Evolutionary conservation across 2,329 filamentous ascomycete genomes (phyloP), one percentile per base, ranked within the genome.

Genomic region (Thermothelomyces thermophilus): DNA sequence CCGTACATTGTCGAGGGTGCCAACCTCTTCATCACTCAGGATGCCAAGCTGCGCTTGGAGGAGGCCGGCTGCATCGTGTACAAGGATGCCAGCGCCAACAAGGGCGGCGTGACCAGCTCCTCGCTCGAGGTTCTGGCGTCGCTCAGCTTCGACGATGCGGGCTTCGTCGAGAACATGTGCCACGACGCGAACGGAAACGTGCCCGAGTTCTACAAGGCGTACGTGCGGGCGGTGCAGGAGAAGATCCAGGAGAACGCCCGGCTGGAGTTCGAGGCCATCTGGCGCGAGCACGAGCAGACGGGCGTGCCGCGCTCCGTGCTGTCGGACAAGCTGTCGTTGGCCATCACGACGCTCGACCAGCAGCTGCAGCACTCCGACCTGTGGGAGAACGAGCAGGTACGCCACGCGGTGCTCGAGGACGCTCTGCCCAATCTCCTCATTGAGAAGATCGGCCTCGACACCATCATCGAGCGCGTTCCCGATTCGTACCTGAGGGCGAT

Each of bases 31-130:
- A 94, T 98, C 71, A 96, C 93, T 0, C 93, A 98, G 70, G 93
- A 98, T 63, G 91, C 91, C 61, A 97, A 97, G 74, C 79, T 97
- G 48, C 87, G 90, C 20, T 82, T 98, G 13, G 93, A 98, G 72
- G 85, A 89, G 61, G 90, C 91, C n/a, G 93, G 93, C 53, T 94
- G 89, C 64, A 82, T 97, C 61, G 71, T 98, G 35, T 96, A 90
- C 83, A 98, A 98, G 74, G 93, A 98, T 68, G 93, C 93, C 5
- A 95, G 89, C 33, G 90, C 91, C 50, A 98, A 98, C 80, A 98
- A 98, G 77, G 93, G 93, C 58, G 93, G 93, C 67, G 93, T 98
- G 40, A 98, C 93, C 0, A 96, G 90, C 1, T 97, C 93, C 0
- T 97, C 93, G 1, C 83, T 97, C 28, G 93, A 98, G 64, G 93